Base-by-base conservation (phyloP, 805 yeast species). In the Metschnikowia vanudenii region DNA sequence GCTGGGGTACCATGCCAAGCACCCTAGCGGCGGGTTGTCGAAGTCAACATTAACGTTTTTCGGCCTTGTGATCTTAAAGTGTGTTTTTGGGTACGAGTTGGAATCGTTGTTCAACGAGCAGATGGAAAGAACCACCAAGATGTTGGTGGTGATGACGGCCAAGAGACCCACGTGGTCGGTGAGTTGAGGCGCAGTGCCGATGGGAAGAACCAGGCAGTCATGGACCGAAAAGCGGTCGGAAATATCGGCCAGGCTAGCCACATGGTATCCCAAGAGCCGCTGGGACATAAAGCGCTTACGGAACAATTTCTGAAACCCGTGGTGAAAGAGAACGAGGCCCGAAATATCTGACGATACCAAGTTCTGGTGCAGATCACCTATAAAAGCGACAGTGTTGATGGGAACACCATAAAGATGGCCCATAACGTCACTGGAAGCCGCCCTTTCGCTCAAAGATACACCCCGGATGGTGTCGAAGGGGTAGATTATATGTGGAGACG, bases 1-100 rank as follows among this genome's bases (percentile, higher is more conserved):
- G 43, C 70, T 62, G 0, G 94, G 94, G 53, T 71, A 82, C 94
- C 92, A 85, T 13, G 76, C 63, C 8, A 82, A 57, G 48, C 78
- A 70, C 0, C 83, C 86, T 8, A 17, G 33, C 7, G 47, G 42
- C n/a, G 45, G 19, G 13, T 34, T 17, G 9, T 26, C 37, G 9
- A 73, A 55, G 22, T 65, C 44, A 0, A 67, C 69, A 10, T 50
- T 30, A 11, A 58, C 55, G 17, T 35, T 58, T 42, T 69, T 74
- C 4, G 86, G 80, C 46, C 71, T 71, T 0, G 78, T 78, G 3
- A 75, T 62, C 57, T 74, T 79, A 60, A 75, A 74, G 53, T 83
- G 87, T 0, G 84, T 79, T 5, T 70, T 58, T 1, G 74, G 55
- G 4, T 55, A 51, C 6, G 53, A 19, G 20, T 52, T 49, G 33